phyloP scores from a whole-genome alignment of 345 rosid genomes.

The Ceriops decandra region DNA sequence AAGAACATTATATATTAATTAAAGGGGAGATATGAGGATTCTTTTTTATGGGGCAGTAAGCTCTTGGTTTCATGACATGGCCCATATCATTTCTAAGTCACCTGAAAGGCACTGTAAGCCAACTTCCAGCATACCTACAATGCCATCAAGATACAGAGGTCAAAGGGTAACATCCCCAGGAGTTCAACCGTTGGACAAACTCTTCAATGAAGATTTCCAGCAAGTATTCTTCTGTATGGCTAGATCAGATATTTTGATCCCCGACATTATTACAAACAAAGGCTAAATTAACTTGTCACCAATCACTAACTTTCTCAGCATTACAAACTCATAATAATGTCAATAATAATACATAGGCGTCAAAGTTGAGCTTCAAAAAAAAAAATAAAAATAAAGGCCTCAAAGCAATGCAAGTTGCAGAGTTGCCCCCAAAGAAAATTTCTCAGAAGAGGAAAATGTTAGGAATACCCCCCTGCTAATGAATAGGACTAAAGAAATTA shows the following conservation, averaged over 20 bases:
- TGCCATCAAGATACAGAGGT: too few species aligned
- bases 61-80: not conserved
- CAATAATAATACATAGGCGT: too few species aligned
- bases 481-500: not conserved
- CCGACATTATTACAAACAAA: not conserved
- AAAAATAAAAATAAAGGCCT: not conserved
- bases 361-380: not conserved
- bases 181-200: not conserved
- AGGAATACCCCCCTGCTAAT: not conserved
- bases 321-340: too few species aligned
- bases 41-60: not conserved
- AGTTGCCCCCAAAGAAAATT: not conserved
- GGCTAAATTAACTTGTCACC: not conserved
- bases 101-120: too few species aligned
- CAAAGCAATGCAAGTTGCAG: not conserved
- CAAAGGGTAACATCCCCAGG: not conserved
- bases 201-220: not conserved
- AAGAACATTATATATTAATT: not conserved
- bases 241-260: conserved; percentile 7
- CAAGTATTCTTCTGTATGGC: too few species aligned
- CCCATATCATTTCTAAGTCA: too few species aligned
- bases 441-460: not conserved
- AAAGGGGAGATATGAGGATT: not conserved
- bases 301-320: not conserved
- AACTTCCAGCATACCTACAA: not conserved